These are phyloP conservation scores for Mollisia scopiformis DNA, from an alignment of 2,329 filamentous ascomycete species.

Conservation along the genomic window DNA sequence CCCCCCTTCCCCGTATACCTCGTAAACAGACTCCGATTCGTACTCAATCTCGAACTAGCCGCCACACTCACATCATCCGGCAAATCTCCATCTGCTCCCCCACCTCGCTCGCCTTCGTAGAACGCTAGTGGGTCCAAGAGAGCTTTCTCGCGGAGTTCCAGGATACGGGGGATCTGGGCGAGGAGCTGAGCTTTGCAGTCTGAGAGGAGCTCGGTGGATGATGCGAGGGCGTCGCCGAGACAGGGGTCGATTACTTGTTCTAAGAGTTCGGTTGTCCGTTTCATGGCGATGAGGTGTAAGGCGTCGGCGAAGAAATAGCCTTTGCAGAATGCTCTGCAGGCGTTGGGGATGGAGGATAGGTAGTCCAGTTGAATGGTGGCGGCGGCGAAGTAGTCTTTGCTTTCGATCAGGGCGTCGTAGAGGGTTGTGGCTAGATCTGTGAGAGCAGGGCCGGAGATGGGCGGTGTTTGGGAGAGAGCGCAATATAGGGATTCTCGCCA, in stretches of 20 bases:
- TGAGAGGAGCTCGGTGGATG: slow-evolving; percentile 86
- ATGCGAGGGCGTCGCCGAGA: slow-evolving; percentile 78
- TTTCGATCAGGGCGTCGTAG: slow-evolving; percentile 78
- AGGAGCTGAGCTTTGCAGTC: slow-evolving; percentile 87
- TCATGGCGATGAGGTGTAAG: slow-evolving; percentile 71
- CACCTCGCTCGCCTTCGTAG: slow-evolving; percentile 75
- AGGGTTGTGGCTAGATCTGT: slow-evolving; percentile 71
- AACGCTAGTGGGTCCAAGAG: slow-evolving; percentile 84
- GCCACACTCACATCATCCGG: slow-evolving; percentile 94
- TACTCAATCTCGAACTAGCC: slow-evolving; percentile 77
- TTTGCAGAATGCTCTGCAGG: slow-evolving; percentile 80
- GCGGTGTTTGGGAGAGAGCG: slow-evolving; percentile 67
- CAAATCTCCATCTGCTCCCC: slow-evolving; percentile 69
- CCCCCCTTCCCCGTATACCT: slow-evolving; percentile 75
- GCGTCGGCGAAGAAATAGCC: slow-evolving; percentile 88
- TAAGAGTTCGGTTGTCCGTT: slow-evolving; percentile 64
- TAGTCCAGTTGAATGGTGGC: slow-evolving; percentile 83
- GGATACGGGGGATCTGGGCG: slow-evolving; percentile 84
- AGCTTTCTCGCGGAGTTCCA: slow-evolving; percentile 80
- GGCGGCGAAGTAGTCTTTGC: slow-evolving; percentile 81
- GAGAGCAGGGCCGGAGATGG: slow-evolving; percentile 63
- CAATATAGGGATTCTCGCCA: slow-evolving; percentile 91
- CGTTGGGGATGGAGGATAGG: slow-evolving; percentile 69
- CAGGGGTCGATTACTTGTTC: slow-evolving; percentile 71
- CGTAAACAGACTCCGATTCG: slow-evolving; percentile 88